Percentiles rank a stretch among this genome's conserved stretches.
phyloP scores from a whole-genome alignment of 1,284 basidiomycete species.

The Boletellus sp. region DNA sequence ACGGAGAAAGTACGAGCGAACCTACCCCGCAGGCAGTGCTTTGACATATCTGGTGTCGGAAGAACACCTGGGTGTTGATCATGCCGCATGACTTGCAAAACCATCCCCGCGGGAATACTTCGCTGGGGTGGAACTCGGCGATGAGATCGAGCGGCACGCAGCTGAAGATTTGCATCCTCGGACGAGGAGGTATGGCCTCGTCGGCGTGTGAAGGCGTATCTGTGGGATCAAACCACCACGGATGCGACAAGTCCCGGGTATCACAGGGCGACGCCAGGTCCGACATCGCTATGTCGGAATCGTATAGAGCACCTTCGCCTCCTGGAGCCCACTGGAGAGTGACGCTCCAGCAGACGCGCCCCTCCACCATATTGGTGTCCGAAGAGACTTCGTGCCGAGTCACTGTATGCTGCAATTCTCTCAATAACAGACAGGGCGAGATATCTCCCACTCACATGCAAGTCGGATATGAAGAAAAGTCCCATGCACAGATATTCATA shows the following conservation, averaged over 20 bases:
- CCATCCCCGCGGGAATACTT: constrained; percentile 37
- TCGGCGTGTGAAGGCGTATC: constrained; percentile 1
- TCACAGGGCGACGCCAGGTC: neutral
- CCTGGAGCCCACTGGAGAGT: constrained; percentile 30
- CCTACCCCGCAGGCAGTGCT: constrained; percentile 33
- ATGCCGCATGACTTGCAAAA: constrained; percentile 37
- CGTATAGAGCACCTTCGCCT: constrained; percentile 25
- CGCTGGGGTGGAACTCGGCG: constrained; percentile 24
- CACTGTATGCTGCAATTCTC: constrained; percentile 12
- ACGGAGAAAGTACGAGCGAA: neutral
- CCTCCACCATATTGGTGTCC: constrained; percentile 8
- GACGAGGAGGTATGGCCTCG: constrained; percentile 1
- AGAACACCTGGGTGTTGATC: constrained; percentile 36
- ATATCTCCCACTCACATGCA: constrained; percentile 22
- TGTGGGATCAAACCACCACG: constrained; percentile 26
- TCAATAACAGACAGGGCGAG: constrained; percentile 3
- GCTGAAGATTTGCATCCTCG: constrained; percentile 26
- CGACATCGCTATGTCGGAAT: neutral
- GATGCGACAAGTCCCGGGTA: constrained; percentile 6
- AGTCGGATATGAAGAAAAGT: constrained; percentile 28
- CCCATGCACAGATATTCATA: constrained; percentile 30
- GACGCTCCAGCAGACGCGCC: constrained; percentile 28
- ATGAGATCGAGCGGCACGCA: constrained; percentile 37
- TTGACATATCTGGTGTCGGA: constrained; percentile 38
- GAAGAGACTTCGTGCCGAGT: neutral